A percentile compares a stretch with the other conserved stretches of the same genome.
phyloP scores from a whole-genome alignment of 2,329 filamentous ascomycete species.

The Torrubiellomyces zombiae region DNA sequence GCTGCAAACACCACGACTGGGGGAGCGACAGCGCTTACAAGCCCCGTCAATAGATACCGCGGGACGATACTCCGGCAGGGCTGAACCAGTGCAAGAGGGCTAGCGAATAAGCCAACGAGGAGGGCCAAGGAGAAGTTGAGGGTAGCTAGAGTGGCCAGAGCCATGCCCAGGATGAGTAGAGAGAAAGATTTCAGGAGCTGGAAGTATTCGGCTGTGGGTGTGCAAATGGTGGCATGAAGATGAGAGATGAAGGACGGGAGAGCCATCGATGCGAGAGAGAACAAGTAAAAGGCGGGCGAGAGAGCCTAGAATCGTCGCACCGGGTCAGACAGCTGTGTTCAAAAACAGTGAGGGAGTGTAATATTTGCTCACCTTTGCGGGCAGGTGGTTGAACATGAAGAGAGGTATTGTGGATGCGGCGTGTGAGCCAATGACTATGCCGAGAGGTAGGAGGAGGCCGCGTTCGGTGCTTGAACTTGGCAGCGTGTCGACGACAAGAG shows the following conservation, averaged over 20 bases:
- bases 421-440: slow-evolving; percentile 56
- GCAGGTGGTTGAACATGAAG: slow-evolving; percentile 67
- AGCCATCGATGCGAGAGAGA: slow-evolving; percentile 34
- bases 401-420: slow-evolving; percentile 66
- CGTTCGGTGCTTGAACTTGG: no score
- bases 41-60: slow-evolving; percentile 24
- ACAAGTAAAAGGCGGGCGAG: slow-evolving; percentile 38
- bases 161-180: slow-evolving; percentile 80
- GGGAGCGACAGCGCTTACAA: slow-evolving; percentile 47
- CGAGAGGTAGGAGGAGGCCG: slow-evolving; percentile 55
- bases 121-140: slow-evolving; percentile 90
- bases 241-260: slow-evolving; percentile 41
- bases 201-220: slow-evolving; percentile 50
- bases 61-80: slow-evolving; percentile 24
- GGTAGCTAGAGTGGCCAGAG: slow-evolving; percentile 80
- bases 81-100: slow-evolving; percentile 61
- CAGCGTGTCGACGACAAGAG: no score
- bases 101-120: slow-evolving; percentile 61
- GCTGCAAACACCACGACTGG: slow-evolving; percentile 34
- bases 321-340: neutral
- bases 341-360: neutral
- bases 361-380: slow-evolving; percentile 38
- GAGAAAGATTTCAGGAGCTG: slow-evolving; percentile 79
- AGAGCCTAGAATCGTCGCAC: slow-evolving; percentile 31
- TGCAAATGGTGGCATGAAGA: slow-evolving; percentile 32